Base-by-base conservation (phyloP, 371 early-diverging fungal species). In the Umbelopsis sp. region DNA sequence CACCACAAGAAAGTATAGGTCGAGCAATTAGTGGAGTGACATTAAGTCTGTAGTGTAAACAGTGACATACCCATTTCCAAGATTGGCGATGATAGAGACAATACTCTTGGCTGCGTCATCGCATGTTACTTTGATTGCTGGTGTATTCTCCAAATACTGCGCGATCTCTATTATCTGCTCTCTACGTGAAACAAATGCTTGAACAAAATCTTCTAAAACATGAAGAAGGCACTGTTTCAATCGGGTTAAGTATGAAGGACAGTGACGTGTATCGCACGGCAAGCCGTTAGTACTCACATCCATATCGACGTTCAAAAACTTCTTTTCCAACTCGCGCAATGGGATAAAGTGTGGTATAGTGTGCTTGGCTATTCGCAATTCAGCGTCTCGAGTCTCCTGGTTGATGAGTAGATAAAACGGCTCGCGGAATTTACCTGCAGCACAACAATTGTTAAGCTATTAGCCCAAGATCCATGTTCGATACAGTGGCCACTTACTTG, bases 301-400 rank as follows among this genome's bases (percentile, higher is more conserved):
- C 20, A 66, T 44, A 63, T 77, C 72, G 18, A 72, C 20, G 1
- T 74, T 71, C n/a, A 80, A 41, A 66, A 78, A 72, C 20, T 53
- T 57, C 7, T 69, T 46, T 45, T 63, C 67, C 11, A 80, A 32
- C 6, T 46, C 29, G n/a, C 74, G 41, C 1, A 80, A 3, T 11
- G 71, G 77, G 25, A 82, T 80, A 65, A 79, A 79, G n/a, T 69
- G 51, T 0, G 82, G 82, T 14, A 82, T 69, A 0, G 80, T 80
- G 63, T 82, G 75, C 57, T 48, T 75, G 62, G 67, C 67, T 38
- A 72, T 71, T 20, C 62, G 35, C 24, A 52, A 18, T 38, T 24
- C n/a, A 24, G 66, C 69, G 44, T 71, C 44, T n/a, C 63, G 25
- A 12, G 45, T 32, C n/a, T 64, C 44, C 46, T 53, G 65, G 22